A percentile compares a stretch with the other conserved stretches of the same genome.
Evolutionary conservation across 2,329 filamentous ascomycete genomes (phyloP).

Genomic region (Trichoderma koningii): DNA sequence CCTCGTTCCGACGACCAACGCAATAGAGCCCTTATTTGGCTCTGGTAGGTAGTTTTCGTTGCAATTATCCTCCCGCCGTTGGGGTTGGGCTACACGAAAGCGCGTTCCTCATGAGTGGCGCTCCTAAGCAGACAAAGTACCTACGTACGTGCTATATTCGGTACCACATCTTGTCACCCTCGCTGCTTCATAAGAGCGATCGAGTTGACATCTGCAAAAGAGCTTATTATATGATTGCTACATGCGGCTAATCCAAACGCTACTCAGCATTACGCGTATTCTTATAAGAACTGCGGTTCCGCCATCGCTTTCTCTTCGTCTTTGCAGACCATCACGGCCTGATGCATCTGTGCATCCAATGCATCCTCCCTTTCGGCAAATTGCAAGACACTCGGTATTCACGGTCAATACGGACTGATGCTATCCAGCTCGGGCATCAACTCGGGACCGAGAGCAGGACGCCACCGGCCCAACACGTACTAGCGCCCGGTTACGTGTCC

Average conservation of each 20-base stretch:
- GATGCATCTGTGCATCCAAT: background rate
- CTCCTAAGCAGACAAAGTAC: background rate
- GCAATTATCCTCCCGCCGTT: no score
- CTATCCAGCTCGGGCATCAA: slow-evolving; percentile 4
- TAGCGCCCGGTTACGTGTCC: slow-evolving; percentile 13
- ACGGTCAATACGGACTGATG: background rate
- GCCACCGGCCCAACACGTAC: slow-evolving; percentile 20
- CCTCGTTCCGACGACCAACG: no score
- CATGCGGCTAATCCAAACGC: background rate
- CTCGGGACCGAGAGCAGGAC: slow-evolving; percentile 15
- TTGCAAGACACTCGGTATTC: background rate
- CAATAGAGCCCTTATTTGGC: no score
- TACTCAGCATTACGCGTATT: background rate
- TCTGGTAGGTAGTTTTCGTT: no score
- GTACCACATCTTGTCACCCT: background rate
- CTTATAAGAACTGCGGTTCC: background rate
- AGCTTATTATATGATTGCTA: background rate
- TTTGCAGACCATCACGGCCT: background rate
- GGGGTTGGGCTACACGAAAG: background rate
- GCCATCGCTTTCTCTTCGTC: background rate
- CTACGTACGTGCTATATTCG: background rate
- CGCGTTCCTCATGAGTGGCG: background rate
- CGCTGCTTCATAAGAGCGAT: background rate
- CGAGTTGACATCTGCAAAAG: background rate
- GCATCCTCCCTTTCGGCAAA: background rate